These are phyloP conservation scores for Geranium incanum DNA, from an alignment of 441 rosid genomes.

Conservation along the genomic window DNA sequence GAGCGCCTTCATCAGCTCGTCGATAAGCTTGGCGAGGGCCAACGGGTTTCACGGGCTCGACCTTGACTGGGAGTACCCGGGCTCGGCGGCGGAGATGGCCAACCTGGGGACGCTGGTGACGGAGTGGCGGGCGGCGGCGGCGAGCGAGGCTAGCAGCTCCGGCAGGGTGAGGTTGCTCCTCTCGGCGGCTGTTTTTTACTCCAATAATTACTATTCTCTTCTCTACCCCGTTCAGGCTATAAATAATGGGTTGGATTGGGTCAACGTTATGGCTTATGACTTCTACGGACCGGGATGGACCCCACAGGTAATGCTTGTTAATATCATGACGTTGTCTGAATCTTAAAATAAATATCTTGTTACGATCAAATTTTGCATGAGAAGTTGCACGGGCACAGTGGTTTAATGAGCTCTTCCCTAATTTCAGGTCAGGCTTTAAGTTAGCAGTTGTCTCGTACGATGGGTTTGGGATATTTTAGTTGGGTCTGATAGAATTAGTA, in stretches of 20 bases:
- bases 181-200: slow-evolving; percentile 38
- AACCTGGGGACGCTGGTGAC: slow-evolving; percentile 27
- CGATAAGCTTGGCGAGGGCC: slow-evolving; percentile 30
- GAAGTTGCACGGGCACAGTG: too few relatives aligned
- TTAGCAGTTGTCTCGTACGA: too few relatives aligned
- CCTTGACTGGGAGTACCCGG: slow-evolving; percentile 41
- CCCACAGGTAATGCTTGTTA: neutral
- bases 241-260: slow-evolving; percentile 48
- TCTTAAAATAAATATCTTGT: too few relatives aligned
- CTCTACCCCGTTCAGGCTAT: slow-evolving; percentile 34
- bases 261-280: slow-evolving; percentile 57
- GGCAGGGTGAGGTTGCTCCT: slow-evolving; percentile 21
- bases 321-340: too few relatives aligned
- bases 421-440: too few relatives aligned
- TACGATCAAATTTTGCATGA: too few relatives aligned
- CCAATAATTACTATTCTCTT: slow-evolving; percentile 25
- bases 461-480: too few relatives aligned
- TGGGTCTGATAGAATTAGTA: too few relatives aligned
- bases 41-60: slow-evolving; percentile 37
- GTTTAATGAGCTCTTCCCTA: too few relatives aligned
- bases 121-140: slow-evolving; percentile 29
- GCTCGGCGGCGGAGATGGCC: slow-evolving; percentile 19
- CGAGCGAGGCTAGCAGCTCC: slow-evolving; percentile 18
- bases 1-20: slow-evolving; percentile 32
- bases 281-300: slow-evolving; percentile 43